Evolutionary conservation across 768 basidiomycete species (phyloP).

Genomic region (Suillus paluster): DNA sequence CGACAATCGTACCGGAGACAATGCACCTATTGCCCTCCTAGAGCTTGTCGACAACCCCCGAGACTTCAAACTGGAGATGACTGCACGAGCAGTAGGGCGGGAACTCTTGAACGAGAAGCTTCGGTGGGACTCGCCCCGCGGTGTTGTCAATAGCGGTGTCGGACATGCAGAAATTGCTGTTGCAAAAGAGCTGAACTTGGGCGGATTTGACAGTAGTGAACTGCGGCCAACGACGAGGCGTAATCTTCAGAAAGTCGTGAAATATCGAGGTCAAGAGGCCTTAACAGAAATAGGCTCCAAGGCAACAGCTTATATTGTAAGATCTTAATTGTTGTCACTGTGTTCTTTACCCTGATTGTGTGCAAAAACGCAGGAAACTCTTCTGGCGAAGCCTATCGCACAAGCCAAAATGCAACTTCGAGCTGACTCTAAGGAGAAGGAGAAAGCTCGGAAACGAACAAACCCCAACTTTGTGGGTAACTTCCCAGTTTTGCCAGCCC

Average conservation of each 20-base stretch:
- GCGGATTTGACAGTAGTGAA: conserved; percentile 40
- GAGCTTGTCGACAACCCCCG: conserved; percentile 94
- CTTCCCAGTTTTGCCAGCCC: conserved; percentile 30
- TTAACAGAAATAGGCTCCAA: conserved; percentile 54
- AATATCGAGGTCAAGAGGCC: conserved; percentile 55
- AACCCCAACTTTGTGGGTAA: conserved; percentile 21
- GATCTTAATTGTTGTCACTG: conserved; percentile 29
- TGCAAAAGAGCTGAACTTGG: conserved; percentile 49
- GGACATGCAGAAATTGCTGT: conserved; percentile 50
- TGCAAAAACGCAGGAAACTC: conserved; percentile 52
- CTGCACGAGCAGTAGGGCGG: conserved; percentile 85
- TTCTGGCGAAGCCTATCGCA: conserved; percentile 68
- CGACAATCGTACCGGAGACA: conserved; percentile 90
- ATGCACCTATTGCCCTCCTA: conserved; percentile 89
- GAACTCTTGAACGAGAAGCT: conserved; percentile 71
- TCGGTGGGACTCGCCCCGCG: conserved; percentile 44
- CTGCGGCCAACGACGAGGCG: conserved; percentile 70
- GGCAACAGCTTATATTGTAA: conserved; percentile 68
- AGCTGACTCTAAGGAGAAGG: conserved; percentile 40
- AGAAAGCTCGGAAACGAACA: conserved; percentile 24
- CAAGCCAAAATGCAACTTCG: conserved; percentile 46
- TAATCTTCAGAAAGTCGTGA: conserved; percentile 77
- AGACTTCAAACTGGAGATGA: conserved; percentile 88
- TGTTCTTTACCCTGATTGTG: conserved; percentile 11
- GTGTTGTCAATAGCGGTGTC: conserved; percentile 57